A percentile compares a stretch with the other conserved stretches of the same genome.
These are phyloP conservation scores for Colletotrichum orchidophilum DNA, from an alignment of 2,329 filamentous ascomycete genomes.

Conservation along the genomic window DNA sequence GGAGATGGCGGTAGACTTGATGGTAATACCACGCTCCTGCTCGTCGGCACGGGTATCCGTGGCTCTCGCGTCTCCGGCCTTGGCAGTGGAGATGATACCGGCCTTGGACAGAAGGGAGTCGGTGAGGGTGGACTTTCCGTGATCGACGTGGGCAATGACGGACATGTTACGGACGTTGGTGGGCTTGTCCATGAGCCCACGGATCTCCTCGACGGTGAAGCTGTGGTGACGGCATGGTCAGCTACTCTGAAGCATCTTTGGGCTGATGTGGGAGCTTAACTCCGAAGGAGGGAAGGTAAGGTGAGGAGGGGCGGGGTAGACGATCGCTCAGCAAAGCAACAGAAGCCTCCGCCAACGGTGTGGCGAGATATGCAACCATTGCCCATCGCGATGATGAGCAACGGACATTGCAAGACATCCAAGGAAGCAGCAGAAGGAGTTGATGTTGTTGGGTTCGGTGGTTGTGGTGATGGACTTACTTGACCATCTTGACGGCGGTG, in stretches of 20 bases:
- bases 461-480: slow-evolving; percentile 73
- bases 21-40: slow-evolving; percentile 99
- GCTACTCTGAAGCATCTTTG: no score
- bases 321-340: slow-evolving; percentile 1
- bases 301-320: slow-evolving; percentile 23
- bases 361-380: neutral
- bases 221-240: slow-evolving; percentile 66
- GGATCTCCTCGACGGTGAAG: slow-evolving; percentile 98
- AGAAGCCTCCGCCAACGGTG: slow-evolving; percentile 2
- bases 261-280: slow-evolving; percentile 43
- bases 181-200: slow-evolving; percentile 81
- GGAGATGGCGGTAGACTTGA: slow-evolving; percentile 99
- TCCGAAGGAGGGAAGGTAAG: slow-evolving; percentile 40
- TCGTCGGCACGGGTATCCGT: slow-evolving; percentile 98
- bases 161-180: slow-evolving; percentile 93
- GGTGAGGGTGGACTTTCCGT: slow-evolving; percentile 99
- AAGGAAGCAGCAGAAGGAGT: neutral
- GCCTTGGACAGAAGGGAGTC: slow-evolving; percentile 99
- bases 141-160: slow-evolving; percentile 99
- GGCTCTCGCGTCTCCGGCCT: slow-evolving; percentile 94
- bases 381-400: neutral
- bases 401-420: slow-evolving; percentile 10
- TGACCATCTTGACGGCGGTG: slow-evolving; percentile 98
- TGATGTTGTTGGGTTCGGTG: no score
- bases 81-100: slow-evolving; percentile 98